phyloP scores from a whole-genome alignment of 1,284 basidiomycete species.

The Cutaneotrichosporon dermatis region DNA sequence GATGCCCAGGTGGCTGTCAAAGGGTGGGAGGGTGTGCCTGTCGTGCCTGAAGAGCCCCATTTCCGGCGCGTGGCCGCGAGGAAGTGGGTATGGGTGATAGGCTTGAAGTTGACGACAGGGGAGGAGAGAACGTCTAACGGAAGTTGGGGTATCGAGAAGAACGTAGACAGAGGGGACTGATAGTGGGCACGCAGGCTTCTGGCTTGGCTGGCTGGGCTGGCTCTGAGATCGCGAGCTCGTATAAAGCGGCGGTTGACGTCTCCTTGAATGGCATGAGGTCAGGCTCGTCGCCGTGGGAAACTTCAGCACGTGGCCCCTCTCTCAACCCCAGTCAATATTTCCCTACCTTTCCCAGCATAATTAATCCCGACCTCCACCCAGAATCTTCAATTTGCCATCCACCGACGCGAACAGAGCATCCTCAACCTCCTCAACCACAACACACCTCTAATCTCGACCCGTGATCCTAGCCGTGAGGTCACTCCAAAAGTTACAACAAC shows the following conservation, averaged over 20 bases:
- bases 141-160: no score
- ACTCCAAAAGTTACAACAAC: slow-evolving; percentile 26
- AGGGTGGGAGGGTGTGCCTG: not conserved
- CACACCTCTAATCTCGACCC: slow-evolving; percentile 20
- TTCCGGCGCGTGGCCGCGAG: no score
- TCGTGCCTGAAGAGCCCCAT: not conserved
- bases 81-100: no score
- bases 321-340: no score
- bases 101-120: no score
- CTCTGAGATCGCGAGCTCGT: no score
- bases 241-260: no score
- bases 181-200: no score
- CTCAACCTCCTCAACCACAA: not conserved
- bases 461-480: slow-evolving; percentile 38
- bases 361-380: slow-evolving; percentile 2
- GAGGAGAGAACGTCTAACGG: no score
- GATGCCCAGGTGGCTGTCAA: not conserved
- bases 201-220: no score
- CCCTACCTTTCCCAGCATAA: not conserved
- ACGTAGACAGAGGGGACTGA: no score
- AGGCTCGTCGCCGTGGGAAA: not conserved
- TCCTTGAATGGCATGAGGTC: no score
- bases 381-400: not conserved
- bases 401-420: not conserved
- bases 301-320: not conserved